Evolutionary conservation across 2,329 filamentous ascomycete genomes (phyloP).

Genomic region (Triangularia verruculosa): DNA sequence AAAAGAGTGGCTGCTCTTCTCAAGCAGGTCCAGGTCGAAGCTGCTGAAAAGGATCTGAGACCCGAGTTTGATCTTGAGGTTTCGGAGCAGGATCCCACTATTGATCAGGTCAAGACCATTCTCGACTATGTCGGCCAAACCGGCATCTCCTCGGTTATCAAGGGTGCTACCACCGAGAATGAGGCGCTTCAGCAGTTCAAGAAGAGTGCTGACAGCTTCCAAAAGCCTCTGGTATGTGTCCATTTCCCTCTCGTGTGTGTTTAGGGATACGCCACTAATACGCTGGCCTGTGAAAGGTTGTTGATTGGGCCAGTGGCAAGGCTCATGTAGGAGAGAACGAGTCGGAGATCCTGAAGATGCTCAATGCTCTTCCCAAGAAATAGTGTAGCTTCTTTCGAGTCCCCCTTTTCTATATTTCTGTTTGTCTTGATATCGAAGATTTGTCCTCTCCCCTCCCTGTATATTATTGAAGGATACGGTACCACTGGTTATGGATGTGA

Average conservation of each 20-base stretch:
- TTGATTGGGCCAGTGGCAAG: slow-evolving; percentile 92
- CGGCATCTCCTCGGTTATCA: slow-evolving; percentile 61
- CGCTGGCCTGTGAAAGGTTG: slow-evolving; percentile 45
- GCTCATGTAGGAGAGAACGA: slow-evolving; percentile 75
- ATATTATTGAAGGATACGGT: neutral
- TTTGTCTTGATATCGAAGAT: neutral
- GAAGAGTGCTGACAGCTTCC: slow-evolving; percentile 64
- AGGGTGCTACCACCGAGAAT: slow-evolving; percentile 67
- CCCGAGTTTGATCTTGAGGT: slow-evolving; percentile 73
- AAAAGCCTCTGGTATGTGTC: slow-evolving; percentile 69
- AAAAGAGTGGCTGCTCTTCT: slow-evolving; percentile 70
- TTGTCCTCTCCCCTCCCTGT: neutral
- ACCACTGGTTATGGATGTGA: neutral
- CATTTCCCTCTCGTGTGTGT: neutral
- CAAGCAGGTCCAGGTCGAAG: slow-evolving; percentile 73
- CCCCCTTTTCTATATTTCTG: neutral
- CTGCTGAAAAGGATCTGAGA: slow-evolving; percentile 64
- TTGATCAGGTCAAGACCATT: slow-evolving; percentile 37
- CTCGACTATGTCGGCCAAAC: slow-evolving; percentile 55
- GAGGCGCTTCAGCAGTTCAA: slow-evolving; percentile 81
- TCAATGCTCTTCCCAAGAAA: slow-evolving; percentile 51
- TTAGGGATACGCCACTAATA: neutral
- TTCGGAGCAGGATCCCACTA: slow-evolving; percentile 57
- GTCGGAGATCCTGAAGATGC: slow-evolving; percentile 82
- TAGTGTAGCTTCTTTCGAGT: neutral